Base-by-base conservation (phyloP, 2,329 filamentous ascomycete genomes). In the Emergomyces africanus region DNA sequence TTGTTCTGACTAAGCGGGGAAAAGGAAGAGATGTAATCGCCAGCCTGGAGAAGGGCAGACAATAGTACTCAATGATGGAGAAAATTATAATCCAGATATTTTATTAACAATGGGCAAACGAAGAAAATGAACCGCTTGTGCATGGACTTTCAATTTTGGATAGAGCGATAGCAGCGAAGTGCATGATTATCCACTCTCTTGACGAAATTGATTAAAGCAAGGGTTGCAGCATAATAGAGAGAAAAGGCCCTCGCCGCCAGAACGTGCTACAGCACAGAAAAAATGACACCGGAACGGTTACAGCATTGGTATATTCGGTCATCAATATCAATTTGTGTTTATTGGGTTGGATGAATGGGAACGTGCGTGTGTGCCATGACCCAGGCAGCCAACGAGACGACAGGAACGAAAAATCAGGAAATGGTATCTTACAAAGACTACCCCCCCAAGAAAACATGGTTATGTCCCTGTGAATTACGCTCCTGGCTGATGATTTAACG, bases 401-500 rank as follows among this genome's bases (percentile, higher is more conserved):
- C 15, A 55, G 33, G 5, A 30, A 54, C 4, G 39, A 28, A 49
- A 35, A 37, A 49, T 35, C 18, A 58, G 41, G 55, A 41, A 35
- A 54, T 23, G 18, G 12, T 12, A 48, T 48, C 30, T 30, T 54
- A 64, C 63, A 58, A 20, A 64, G 49, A 51, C 58, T 58, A 6
- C 61, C 60, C 44, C 62, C 61, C 63, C 63, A 63, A 42, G 59
- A 46, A 57, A 64, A 64, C 63, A 64, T 64, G 59, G 20, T 48
- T 23, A 10, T 44, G 30, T 42, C 54, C 23, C 12, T 39, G 54
- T 56, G 30, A n/a, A 57, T 6, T 30, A n/a, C 35, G 48, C 30
- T n/a, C 39, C 20, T 18, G 30, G 57, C n/a, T 49, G 54, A 53
- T n/a, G 37, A 57, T 51, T 37, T 56, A 57, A 42, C 23, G 37